phyloP scores from a whole-genome alignment of 768 basidiomycete species.

The Kwoniella botswanensis region DNA sequence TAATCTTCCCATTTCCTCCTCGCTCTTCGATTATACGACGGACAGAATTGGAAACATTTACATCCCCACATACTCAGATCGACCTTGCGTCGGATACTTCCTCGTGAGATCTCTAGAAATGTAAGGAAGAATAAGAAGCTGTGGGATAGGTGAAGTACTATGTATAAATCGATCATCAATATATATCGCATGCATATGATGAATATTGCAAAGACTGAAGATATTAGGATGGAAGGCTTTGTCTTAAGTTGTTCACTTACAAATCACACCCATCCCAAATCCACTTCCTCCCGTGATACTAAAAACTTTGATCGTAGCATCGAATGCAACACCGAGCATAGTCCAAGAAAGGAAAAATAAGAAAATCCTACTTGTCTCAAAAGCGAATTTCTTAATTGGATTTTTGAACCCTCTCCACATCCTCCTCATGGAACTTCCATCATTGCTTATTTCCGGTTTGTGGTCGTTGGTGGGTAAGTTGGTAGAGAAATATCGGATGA shows the following conservation, averaged over 20 bases:
- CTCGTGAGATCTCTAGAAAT: conserved; percentile 11
- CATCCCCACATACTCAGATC: conserved; percentile 15
- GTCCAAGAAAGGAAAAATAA: conserved; percentile 16
- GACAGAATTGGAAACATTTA: conserved; percentile 9
- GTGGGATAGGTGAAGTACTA: conserved; percentile 20
- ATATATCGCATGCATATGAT: neutral
- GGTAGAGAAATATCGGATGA: conserved; percentile 14
- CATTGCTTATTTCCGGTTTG: neutral
- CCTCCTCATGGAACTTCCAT: neutral
- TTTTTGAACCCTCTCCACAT: conserved; percentile 5
- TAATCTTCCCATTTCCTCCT: conserved; percentile 19
- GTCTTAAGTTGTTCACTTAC: conserved; percentile 3
- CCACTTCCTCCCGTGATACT: conserved; percentile 11
- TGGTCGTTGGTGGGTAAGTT: conserved; percentile 1
- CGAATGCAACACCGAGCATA: conserved; percentile 17
- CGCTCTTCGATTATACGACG: neutral
- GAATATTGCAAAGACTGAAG: neutral
- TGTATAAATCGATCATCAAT: neutral
- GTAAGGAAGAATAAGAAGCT: conserved; percentile 5
- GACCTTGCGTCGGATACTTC: conserved; percentile 5
- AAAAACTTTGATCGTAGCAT: neutral
- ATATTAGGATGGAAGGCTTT: no score
- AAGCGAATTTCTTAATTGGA: conserved; percentile 23
- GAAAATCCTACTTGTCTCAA: conserved; percentile 14
- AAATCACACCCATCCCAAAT: conserved; percentile 9